Conservation (phyloP, 106 monocot genomes). For the Dioscorea alata region DNA sequence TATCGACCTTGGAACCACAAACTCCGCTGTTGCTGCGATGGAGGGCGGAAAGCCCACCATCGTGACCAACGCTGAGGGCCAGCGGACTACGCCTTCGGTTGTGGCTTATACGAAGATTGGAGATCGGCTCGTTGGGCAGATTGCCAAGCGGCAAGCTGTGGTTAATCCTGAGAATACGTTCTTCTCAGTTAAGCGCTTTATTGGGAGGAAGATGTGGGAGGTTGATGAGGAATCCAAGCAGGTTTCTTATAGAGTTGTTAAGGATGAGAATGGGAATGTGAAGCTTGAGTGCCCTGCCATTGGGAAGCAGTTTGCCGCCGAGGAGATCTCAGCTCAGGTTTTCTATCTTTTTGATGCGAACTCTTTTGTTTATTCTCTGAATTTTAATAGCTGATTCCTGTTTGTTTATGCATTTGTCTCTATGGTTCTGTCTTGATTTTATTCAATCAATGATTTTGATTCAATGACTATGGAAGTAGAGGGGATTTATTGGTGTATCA, state of each 20-base stretch:
- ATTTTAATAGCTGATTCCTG: neutral
- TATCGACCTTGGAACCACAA: conserved; percentile 93
- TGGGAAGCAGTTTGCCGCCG: conserved; percentile 92
- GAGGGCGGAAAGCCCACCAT: conserved; percentile 98
- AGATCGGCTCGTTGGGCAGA: conserved; percentile 90
- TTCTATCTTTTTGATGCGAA: neutral
- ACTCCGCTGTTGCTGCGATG: conserved; percentile 98
- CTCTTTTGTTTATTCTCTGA: neutral
- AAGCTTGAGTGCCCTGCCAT: conserved; percentile 93
- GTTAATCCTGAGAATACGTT: conserved; percentile 97
- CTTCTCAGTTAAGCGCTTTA: conserved; percentile 93
- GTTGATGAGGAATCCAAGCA: conserved; percentile 94
- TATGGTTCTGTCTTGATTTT: too few relatives aligned
- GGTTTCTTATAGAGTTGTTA: conserved; percentile 71
- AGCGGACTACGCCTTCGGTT: conserved; percentile 93
- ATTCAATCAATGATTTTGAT: too few relatives aligned
- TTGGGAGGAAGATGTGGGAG: conserved; percentile 88
- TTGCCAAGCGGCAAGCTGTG: conserved; percentile 93
- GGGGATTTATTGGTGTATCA: too few relatives aligned
- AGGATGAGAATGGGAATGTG: conserved; percentile 88
- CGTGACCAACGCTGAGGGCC: conserved; percentile 91
- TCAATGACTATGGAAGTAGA: too few relatives aligned
- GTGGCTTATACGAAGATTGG: conserved; percentile 93
- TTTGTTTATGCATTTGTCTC: too few relatives aligned
- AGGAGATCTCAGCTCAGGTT: conserved; percentile 97